Base-by-base conservation (phyloP, 2,329 filamentous ascomycete genomes). In the Triangularia setosa region DNA sequence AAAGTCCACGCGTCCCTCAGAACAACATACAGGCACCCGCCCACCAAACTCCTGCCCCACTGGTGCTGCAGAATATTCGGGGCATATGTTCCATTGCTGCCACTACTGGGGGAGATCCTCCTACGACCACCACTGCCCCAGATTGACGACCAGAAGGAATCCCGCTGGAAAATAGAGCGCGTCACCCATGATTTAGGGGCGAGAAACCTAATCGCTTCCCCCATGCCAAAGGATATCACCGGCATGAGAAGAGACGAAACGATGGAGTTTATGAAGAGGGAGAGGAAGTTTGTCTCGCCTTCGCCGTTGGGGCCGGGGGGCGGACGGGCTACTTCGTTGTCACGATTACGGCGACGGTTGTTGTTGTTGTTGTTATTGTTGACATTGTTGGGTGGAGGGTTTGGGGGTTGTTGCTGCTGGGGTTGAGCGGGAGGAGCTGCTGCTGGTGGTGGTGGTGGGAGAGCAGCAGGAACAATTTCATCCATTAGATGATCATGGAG, bases 11-110 rank as follows among this genome's bases (percentile, higher is more conserved):
- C 80, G 70, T 90, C 87, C 75, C 94, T 95, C 60, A 97, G 76
- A 9, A 97, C 88, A 16, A 98, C 88, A 72, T 94, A 97, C 21
- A 96, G 78, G 73, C 92, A 95, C 0, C 95, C 95, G 1, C 95
- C 95, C 1, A 95, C 84, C 2, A 99, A 81, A 72, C 91, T 97
- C 63, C 95, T 84, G 0, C 93, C 95, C 92, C 95, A 98, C 64
- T 89, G 87, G 70, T 90, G 86, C 73, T 95, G 91, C 30, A 99
- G 76, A 25, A 98, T 80, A 0, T 90, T 85, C 0, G 68, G 68
- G 2, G 30, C 35, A 18, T 11, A 44, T 6, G 35, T n/a, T 14
- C 18, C 71, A 25, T 1, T 52, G 48, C 6, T 21, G 55, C 44
- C 40, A 16, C 27, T 25, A 25, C 1, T 16, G 8, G 40, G 40